Evolutionary conservation across 1,139 yeast species (phyloP), one percentile per base, ranked within the genome.

Genomic region (Hyphopichia khmerensis): DNA sequence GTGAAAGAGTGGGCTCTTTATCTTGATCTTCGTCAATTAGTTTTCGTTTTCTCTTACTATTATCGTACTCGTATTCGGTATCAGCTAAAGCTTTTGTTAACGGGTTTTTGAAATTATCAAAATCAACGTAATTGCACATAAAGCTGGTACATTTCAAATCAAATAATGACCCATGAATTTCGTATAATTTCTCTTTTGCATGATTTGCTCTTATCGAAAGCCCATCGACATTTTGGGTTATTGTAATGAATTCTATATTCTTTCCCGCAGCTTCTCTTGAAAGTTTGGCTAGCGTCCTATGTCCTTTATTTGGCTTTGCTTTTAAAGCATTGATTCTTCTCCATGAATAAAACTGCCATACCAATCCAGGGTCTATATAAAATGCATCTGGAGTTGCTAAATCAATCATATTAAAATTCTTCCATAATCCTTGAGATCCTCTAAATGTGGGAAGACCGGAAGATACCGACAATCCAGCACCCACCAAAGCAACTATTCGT

Each of bases 331-430:
- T 69, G 42, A 69, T 73, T 40, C 96, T 61, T 46, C 95, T 67
- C 64, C 82, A 79, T 7, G 90, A 75, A 59, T 89, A 88, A 54
- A 86, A 89, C 56, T 87, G 93, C 96, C 96, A 89, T 3, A 89
- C 96, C 19, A 88, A 69, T 0, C 88, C 87, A 0, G 96, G 96
- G 56, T 88, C 91, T 16, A 74, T 71, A 46, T 82, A 79, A 57
- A 89, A 89, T 4, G 96, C 96, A 57, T 89, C 96, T 1, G 95
- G 95, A 0, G 96, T 89, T 6, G 96, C 96, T 41, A 89, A 68
- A 53, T 89, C 96, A 37, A 87, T 83, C 56, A 90, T 82, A 42
- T 85, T 86, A 62, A 80, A 85, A 50, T 82, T 81, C 50, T 80
- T 75, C 96, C 96, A 89, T 23, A 84, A 64, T 0, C 93, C 95